Base-by-base conservation (phyloP, 148 eudicot species). In the Rhododendron ovatum region DNA sequence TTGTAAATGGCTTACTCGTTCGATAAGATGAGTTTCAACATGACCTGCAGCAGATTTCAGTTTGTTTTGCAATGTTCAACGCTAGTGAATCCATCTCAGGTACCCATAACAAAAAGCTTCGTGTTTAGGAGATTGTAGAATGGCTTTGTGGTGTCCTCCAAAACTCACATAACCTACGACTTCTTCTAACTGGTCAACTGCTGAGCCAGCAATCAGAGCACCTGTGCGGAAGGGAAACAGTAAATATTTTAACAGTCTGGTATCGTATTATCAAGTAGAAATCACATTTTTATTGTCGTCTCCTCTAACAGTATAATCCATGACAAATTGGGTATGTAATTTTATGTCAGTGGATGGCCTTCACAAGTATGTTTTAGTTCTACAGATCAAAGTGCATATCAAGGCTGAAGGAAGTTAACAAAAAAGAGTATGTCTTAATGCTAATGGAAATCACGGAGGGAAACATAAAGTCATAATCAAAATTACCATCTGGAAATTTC, bases 41-140 rank as follows among this genome's bases (percentile, higher is more conserved):
- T 89, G 94, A 22, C 98, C 98, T 57, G 92, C 84, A 11, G 98
- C 96, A 67, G 92, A 87, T 74, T 91, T 92, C 82, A 96, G 74
- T 90, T 96, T 95, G 88, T 84, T 92, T 87, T 93, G 91, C 89
- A 95, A 88, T 95, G 98, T 65, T 92, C 94, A 48, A 96, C 98
- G 24, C 94, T 94, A 8, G 99, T 96, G 86, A 96, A 96, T 63
- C 99, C 98, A 84, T 96, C 98, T 69, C 85, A 87, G 26, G 98
- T 95, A 33, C 99, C 99, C 98, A 95, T 96, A 11, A 94, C 89
- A 78, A 95, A 94, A 83, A 95, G 94, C 89, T 93, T 95, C 4
- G 98, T 39, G 98, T 82, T 93, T 93, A 24, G 94, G 88, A 53
- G 96, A 92, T 84, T 93, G 91, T 80, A 94, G 83, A 55, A 94